phyloP scores from a whole-genome alignment of 176 grass and related monocot species.

The Melocanna baccifera region DNA sequence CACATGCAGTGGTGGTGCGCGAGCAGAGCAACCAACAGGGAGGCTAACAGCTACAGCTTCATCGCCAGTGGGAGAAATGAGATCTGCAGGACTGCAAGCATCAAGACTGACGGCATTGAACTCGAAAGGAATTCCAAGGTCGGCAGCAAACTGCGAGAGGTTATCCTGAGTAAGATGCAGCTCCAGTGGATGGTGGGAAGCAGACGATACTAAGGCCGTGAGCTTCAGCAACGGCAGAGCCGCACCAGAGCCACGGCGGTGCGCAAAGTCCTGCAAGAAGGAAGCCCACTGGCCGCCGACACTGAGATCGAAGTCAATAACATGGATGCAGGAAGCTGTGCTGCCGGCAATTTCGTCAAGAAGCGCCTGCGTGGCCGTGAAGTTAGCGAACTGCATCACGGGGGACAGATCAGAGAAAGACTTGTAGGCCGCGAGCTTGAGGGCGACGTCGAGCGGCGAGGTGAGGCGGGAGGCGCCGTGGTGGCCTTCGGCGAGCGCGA shows the following conservation, averaged over 20 bases:
- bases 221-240: conserved; percentile 55
- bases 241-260: conserved; percentile 25
- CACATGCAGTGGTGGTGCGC: conserved; percentile 39
- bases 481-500: conserved; percentile 45
- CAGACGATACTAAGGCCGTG: conserved; percentile 56
- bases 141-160: conserved; percentile 64
- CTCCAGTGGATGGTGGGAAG: conserved; percentile 66
- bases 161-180: conserved; percentile 66
- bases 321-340: too few relatives aligned
- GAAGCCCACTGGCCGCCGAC: conserved; percentile 84
- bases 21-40: conserved; percentile 57
- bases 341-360: too few relatives aligned
- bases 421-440: conserved; percentile 77
- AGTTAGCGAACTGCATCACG: too few relatives aligned
- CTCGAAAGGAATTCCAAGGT: conserved; percentile 69
- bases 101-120: conserved; percentile 61
- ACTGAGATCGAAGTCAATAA: too few relatives aligned
- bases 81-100: conserved; percentile 45
- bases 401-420: conserved; percentile 84
- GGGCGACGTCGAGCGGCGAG: conserved; percentile 55
- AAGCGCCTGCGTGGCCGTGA: too few relatives aligned
- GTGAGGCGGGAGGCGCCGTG: conserved; percentile 25
- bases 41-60: conserved; percentile 79
- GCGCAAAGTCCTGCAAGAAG: conserved; percentile 84
- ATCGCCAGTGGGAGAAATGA: conserved; percentile 33